phyloP scores from a whole-genome alignment of 352 stramenopile species.

The Phytophthora macrochlamydospora region DNA sequence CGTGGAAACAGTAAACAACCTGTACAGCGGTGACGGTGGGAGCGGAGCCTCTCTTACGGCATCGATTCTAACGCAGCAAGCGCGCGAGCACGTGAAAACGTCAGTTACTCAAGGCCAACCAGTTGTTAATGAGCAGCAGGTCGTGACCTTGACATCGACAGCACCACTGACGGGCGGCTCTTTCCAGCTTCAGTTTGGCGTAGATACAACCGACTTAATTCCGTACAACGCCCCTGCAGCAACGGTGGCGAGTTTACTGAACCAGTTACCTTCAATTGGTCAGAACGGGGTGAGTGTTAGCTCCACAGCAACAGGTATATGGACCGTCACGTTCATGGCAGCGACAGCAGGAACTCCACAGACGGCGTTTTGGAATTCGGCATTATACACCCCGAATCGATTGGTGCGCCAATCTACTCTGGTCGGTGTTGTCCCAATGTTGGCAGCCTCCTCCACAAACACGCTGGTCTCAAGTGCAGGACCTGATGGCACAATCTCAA shows the following conservation, averaged over 20 bases:
- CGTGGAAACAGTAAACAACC: constrained; percentile 61
- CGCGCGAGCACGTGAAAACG: constrained; percentile 78
- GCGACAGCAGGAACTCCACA: constrained; percentile 46
- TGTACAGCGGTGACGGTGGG: constrained; percentile 59
- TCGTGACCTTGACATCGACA: constrained; percentile 57
- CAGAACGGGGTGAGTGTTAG: constrained; percentile 45
- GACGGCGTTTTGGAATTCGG: constrained; percentile 73
- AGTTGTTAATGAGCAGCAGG: constrained; percentile 75
- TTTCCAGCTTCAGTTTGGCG: constrained; percentile 78
- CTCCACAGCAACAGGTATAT: constrained; percentile 20
- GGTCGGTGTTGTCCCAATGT: constrained; percentile 53
- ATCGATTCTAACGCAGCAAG: constrained; percentile 36
- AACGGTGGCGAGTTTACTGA: constrained; percentile 76
- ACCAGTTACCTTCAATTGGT: constrained; percentile 66
- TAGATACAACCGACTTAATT: constrained; percentile 61
- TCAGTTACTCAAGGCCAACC: constrained; percentile 50
- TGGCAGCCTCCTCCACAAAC: constrained; percentile 32
- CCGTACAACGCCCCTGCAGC: constrained; percentile 62
- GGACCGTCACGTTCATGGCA: constrained; percentile 67
- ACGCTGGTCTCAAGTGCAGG: constrained; percentile 41
- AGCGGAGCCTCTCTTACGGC: constrained; percentile 35
- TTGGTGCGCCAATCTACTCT: constrained; percentile 53
- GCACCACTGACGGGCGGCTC: constrained; percentile 45
- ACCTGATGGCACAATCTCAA: constrained; percentile 24
- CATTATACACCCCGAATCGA: constrained; percentile 48